Percentiles rank a stretch among this genome's conserved stretches.
These are phyloP conservation scores for Parasitella parasitica DNA, from an alignment of 371 early-diverging fungal species.

Conservation along the genomic window DNA sequence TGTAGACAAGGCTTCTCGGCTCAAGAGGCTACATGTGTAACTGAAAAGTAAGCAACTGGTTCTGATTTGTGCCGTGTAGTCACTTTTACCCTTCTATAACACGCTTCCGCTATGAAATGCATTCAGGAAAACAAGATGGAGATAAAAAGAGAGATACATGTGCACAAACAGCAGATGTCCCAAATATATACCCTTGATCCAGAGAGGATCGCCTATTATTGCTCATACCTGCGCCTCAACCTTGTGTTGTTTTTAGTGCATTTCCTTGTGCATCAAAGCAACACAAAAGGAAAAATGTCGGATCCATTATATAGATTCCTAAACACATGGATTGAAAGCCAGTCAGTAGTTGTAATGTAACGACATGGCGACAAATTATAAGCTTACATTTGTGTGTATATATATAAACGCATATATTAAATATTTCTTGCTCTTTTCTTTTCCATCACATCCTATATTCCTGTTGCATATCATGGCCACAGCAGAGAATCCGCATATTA, in stretches of 20 bases:
- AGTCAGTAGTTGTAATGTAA: too few species aligned
- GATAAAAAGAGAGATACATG: neutral
- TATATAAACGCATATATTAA: too few species aligned
- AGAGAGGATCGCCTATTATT: too few species aligned
- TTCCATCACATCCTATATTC: neutral
- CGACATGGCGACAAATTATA: too few species aligned
- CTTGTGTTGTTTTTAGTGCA: neutral
- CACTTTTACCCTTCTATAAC: slow-evolving; percentile 31
- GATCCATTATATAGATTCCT: too few species aligned
- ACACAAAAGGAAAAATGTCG: neutral
- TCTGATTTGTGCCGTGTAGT: too few species aligned
- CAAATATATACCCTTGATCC: neutral
- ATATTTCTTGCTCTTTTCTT: neutral
- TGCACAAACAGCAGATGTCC: neutral
- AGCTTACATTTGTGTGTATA: too few species aligned
- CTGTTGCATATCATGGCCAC: neutral
- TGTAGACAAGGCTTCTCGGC: slow-evolving; percentile 24
- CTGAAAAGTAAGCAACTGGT: too few species aligned
- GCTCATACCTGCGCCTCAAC: slow-evolving; percentile 2
- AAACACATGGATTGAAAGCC: too few species aligned
- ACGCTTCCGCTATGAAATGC: slow-evolving; percentile 48
- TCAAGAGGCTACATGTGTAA: slow-evolving; percentile 42
- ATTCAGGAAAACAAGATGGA: slow-evolving; percentile 5
- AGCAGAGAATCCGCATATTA: neutral
- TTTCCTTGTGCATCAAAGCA: neutral